These are phyloP conservation scores for Erodium chrysanthum DNA, from an alignment of 441 rosid species.

Conservation along the genomic window DNA sequence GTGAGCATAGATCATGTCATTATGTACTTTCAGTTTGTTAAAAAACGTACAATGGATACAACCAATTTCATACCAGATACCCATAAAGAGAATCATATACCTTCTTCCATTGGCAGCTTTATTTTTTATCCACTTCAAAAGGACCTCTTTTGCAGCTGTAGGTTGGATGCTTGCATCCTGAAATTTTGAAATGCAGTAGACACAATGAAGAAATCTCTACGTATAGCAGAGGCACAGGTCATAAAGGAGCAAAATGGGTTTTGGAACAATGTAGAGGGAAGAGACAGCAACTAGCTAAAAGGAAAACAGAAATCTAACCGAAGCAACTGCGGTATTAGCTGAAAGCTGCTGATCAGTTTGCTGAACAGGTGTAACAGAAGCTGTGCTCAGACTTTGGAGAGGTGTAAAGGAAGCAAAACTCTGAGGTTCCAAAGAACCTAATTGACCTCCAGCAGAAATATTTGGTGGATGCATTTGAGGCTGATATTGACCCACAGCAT, in stretches of 20 bases:
- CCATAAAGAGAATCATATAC: conserved; percentile 30
- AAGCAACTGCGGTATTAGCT: conserved; percentile 26
- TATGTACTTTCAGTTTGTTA: background rate
- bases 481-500: conserved; percentile 37
- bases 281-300: conserved; percentile 6
- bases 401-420: conserved; percentile 29
- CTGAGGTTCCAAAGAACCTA: conserved; percentile 35
- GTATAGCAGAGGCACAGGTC: conserved; percentile 9
- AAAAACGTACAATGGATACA: background rate
- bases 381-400: conserved; percentile 13
- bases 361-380: conserved; percentile 17
- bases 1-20: background rate
- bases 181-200: conserved; percentile 23
- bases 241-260: conserved; percentile 12
- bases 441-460: conserved; percentile 45
- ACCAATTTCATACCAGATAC: conserved; percentile 11
- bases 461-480: conserved; percentile 40
- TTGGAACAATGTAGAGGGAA: conserved; percentile 13
- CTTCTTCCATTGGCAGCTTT: conserved; percentile 63
- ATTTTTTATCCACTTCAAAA: conserved; percentile 74
- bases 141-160: conserved; percentile 28
- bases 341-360: conserved; percentile 39
- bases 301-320: conserved; percentile 28
- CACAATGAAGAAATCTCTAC: conserved; percentile 15
- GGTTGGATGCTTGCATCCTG: conserved; percentile 41